Base-by-base conservation (phyloP, 176 grass and related monocot genomes). In the Oryza coarctata region DNA sequence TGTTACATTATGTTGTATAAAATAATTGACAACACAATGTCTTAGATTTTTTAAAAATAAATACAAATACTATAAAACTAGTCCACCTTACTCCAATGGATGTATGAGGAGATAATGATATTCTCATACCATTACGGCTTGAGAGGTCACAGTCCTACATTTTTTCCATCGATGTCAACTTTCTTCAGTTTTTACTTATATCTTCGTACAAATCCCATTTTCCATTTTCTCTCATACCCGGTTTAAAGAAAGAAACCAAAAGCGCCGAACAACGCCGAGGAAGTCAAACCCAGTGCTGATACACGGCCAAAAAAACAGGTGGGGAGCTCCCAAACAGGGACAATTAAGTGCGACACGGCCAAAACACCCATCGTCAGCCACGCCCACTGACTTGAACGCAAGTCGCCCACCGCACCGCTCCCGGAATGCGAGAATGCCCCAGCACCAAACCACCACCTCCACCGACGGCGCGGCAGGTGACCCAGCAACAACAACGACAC, bases 401-500 rank as follows among this genome's bases (percentile, higher is more conserved):
- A 88, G 80, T 81, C 90, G 80, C 60, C 81, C 84, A 52, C 73
- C 27, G 86, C 73, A 36, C 7, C 14, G 25, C 32, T 62, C 43
- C 68, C 11, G n/a, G 70, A 89, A 76, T 7, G 35, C 35, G 35
- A 36, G 35, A 36, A 45, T 89, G 87, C 77, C 67, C 72, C 78
- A 64, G 65, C 83, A 89, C 78, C 87, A 73, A 86, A 89, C 43
- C 78, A 52, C 23, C 77, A 65, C 39, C 71, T 85, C 82, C 83
- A 82, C 83, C 83, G 88, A 78, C 83, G 73, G 88, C 73, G 73
- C 50, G 55, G 55, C 22, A 60, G 83, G 65, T 72, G 12, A 12
- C 69, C 49, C 61, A 39, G 69, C 81, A 75, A 75, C 70, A 80
- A 36, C 75, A 75, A 30, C 44, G n/a, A 22, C 75, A 33, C 62